Evolutionary conservation across 2,329 filamentous ascomycete genomes (phyloP).

Genomic region (Sporothrix pseudoabietina): DNA sequence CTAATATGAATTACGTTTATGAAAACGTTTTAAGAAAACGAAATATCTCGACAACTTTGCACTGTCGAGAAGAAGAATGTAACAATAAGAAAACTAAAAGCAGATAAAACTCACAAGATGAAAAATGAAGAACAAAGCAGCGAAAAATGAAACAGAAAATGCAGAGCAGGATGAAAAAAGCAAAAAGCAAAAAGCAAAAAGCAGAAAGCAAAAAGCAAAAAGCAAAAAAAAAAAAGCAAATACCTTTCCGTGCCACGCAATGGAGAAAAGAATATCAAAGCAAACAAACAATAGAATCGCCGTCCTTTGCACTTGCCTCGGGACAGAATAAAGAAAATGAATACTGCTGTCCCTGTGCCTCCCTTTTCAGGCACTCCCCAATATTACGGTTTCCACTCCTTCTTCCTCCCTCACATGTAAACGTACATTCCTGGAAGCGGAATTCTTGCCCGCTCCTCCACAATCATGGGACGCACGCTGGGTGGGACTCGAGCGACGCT

Average conservation of each 20-base stretch:
- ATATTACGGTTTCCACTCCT: not conserved
- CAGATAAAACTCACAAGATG: not conserved
- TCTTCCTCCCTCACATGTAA: not conserved
- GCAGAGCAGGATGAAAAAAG: not conserved
- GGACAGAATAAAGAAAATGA: not conserved
- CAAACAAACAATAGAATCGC: not conserved
- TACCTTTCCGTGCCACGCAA: conserved; percentile 15
- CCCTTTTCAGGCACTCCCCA: not conserved
- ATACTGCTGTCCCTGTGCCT: not conserved
- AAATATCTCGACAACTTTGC: not conserved
- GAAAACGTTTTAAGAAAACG: not conserved
- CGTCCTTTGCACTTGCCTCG: not conserved
- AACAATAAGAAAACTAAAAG: not conserved
- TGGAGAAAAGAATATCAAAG: not conserved
- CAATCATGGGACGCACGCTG: not conserved
- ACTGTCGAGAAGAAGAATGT: not conserved
- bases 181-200: not conserved
- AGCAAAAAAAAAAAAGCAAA: not conserved
- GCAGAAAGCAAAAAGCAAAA: not conserved
- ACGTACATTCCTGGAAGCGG: conserved; percentile 5
- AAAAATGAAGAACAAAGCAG: not conserved
- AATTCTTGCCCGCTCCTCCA: not conserved
- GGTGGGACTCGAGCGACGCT: conserved; percentile 1
- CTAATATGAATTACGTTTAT: conserved; percentile 6
- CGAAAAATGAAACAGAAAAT: not conserved